Conservation (phyloP, 768 basidiomycete genomes). For the Amylocystis lapponica region DNA sequence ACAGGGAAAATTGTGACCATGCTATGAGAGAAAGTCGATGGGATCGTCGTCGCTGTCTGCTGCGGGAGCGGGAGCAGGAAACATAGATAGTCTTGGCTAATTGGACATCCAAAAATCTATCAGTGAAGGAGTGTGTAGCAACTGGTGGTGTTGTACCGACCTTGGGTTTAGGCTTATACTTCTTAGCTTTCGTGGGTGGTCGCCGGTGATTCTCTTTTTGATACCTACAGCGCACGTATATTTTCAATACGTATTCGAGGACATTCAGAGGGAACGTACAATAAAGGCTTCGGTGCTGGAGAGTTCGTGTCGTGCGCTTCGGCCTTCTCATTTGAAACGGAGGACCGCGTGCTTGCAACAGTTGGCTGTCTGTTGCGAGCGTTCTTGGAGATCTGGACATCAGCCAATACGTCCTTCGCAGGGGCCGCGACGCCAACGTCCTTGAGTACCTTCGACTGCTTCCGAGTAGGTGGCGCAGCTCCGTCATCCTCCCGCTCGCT, state of each 20-base stretch:
- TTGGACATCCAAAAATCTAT: neutral
- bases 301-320: too few relatives aligned
- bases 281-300: too few relatives aligned
- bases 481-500: neutral
- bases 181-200: neutral
- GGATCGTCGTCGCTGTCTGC: conserved; percentile 19
- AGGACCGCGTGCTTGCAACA: too few relatives aligned
- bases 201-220: neutral
- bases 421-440: neutral
- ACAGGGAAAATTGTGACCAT: too few relatives aligned
- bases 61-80: conserved; percentile 11
- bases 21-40: conserved; percentile 19
- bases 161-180: conserved; percentile 9
- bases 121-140: neutral
- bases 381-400: too few relatives aligned
- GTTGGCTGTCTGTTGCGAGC: too few relatives aligned
- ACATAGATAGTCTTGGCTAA: conserved; percentile 21
- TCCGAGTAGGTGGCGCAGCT: neutral
- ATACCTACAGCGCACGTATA: too few relatives aligned
- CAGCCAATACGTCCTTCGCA: too few relatives aligned
- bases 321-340: too few relatives aligned
- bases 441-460: neutral
- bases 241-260: too few relatives aligned
- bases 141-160: neutral
- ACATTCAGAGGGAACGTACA: too few relatives aligned